Evolutionary conservation across 1,284 basidiomycete genomes (phyloP).

Genomic region (Trichosporon sp.): DNA sequence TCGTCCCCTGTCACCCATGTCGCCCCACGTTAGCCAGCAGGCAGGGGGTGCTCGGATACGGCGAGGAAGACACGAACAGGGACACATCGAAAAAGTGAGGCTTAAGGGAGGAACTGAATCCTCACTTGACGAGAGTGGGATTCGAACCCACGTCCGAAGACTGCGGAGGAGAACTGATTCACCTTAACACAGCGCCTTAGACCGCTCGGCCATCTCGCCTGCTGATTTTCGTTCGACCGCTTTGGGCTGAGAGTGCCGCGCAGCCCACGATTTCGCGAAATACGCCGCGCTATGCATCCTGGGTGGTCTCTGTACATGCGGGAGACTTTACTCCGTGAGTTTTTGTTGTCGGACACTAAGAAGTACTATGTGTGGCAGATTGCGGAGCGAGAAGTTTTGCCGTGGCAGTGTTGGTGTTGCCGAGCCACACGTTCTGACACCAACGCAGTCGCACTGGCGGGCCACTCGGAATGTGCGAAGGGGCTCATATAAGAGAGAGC

Average conservation of each 20-base stretch:
- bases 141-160: neutral
- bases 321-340: too few relatives aligned
- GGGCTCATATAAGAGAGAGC: too few relatives aligned
- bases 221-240: neutral
- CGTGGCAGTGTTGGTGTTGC: too few relatives aligned
- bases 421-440: too few relatives aligned
- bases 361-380: too few relatives aligned
- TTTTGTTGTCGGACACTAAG: too few relatives aligned
- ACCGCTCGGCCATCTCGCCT: slow-evolving; percentile 18
- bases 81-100: neutral
- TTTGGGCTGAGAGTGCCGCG: neutral
- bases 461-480: too few relatives aligned
- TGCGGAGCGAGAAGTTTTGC: too few relatives aligned
- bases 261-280: neutral
- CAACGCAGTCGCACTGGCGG: too few relatives aligned
- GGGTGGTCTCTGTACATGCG: too few relatives aligned
- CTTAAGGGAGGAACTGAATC: neutral
- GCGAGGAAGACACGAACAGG: neutral
- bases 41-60: neutral
- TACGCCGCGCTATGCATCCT: neutral
- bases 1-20: too few relatives aligned
- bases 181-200: slow-evolving; percentile 22
- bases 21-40: too few relatives aligned
- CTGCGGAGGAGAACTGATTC: neutral
- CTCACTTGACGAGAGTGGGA: neutral